phyloP scores from a whole-genome alignment of 2,329 filamentous ascomycete genomes.

The Leptographium flavum region DNA sequence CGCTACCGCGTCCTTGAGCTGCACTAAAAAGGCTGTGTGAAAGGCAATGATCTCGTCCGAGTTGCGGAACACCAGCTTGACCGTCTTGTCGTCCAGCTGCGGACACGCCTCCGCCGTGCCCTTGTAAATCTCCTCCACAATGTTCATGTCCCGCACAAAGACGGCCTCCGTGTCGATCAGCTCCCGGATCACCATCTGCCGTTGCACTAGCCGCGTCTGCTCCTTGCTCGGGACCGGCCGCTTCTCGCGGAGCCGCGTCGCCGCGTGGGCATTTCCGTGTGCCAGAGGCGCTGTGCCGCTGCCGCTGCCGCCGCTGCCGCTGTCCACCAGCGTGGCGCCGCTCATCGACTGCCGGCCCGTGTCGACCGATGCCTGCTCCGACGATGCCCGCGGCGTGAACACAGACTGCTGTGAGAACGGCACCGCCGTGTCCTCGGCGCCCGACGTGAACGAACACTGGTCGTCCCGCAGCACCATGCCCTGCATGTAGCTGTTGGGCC shows the following conservation, averaged over 20 bases:
- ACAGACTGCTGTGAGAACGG: not conserved
- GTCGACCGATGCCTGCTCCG: constrained; percentile 27
- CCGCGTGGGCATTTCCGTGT: no score
- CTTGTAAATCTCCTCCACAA: constrained; percentile 95
- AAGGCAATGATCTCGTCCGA: constrained; percentile 83
- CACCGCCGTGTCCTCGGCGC: constrained; percentile 16
- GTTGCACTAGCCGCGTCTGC: constrained; percentile 60
- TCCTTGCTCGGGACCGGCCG: constrained; percentile 34
- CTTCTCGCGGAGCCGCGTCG: constrained; percentile 15
- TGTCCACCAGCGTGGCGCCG: constrained; percentile 22
- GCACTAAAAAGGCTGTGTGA: constrained; percentile 62
- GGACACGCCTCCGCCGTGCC: constrained; percentile 74
- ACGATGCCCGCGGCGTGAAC: constrained; percentile 20
- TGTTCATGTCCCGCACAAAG: constrained; percentile 91
- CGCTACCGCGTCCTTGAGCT: constrained; percentile 68
- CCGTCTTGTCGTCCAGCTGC: constrained; percentile 66
- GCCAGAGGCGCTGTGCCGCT: constrained; percentile 1
- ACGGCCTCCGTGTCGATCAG: constrained; percentile 83
- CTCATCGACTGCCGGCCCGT: constrained; percentile 24
- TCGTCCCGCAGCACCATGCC: constrained; percentile 20
- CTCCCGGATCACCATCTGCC: constrained; percentile 78
- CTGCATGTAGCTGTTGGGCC: constrained; percentile 23
- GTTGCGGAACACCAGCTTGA: constrained; percentile 85
- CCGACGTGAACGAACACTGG: constrained; percentile 23
- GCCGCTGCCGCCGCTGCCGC: constrained; percentile 3